phyloP scores from a whole-genome alignment of 257 asterid genomes.

The Ilex aquifolium region DNA sequence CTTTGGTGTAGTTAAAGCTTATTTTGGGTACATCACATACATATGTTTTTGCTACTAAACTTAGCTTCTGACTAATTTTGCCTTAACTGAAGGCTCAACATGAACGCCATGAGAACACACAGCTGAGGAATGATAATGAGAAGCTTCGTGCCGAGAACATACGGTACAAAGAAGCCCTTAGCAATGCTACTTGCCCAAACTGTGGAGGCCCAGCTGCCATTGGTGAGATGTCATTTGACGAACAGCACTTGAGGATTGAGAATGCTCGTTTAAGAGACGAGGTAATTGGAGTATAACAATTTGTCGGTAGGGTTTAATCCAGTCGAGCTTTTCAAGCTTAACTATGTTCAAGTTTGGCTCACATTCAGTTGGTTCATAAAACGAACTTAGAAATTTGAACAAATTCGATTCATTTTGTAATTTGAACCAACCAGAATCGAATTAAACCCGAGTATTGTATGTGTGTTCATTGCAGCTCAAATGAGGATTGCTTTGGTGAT shows the following conservation, averaged over 20 bases:
- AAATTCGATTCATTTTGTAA: too few species aligned
- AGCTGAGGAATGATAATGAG: constrained; percentile 56
- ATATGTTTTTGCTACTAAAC: too few species aligned
- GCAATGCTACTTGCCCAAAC: constrained; percentile 54
- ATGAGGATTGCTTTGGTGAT: too few species aligned
- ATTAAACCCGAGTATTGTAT: too few species aligned
- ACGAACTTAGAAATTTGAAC: too few species aligned
- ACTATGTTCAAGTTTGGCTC: too few species aligned
- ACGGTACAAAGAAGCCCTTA: constrained; percentile 57
- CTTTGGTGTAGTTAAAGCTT: too few species aligned
- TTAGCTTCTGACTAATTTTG: background rate
- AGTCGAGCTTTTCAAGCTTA: too few species aligned
- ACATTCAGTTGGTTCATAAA: too few species aligned
- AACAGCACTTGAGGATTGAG: constrained; percentile 68
- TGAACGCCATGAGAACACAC: constrained; percentile 57
- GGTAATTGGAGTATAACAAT: constrained; percentile 20
- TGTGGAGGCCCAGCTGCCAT: constrained; percentile 75
- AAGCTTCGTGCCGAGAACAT: constrained; percentile 66
- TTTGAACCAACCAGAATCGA: too few species aligned
- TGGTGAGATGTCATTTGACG: constrained; percentile 70
- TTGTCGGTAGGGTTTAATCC: too few species aligned
- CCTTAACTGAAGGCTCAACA: constrained; percentile 48
- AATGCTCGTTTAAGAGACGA: constrained; percentile 71
- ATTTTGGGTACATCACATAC: too few species aligned
- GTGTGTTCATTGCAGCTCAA: background rate